These are phyloP conservation scores for Maudiozyma pseudohumilis DNA, from an alignment of 805 yeast species.

Conservation along the genomic window DNA sequence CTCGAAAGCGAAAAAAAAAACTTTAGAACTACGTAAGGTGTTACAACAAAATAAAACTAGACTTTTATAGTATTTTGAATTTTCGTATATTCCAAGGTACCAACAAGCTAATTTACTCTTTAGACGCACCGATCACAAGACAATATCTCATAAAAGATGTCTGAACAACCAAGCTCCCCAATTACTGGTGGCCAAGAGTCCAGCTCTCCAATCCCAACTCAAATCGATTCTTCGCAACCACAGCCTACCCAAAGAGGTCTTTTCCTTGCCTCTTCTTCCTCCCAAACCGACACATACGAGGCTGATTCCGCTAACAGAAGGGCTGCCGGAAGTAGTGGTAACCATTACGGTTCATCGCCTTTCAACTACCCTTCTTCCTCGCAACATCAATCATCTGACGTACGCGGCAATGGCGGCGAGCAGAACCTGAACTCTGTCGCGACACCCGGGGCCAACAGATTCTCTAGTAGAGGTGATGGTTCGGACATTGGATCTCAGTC, in stretches of 20 bases:
- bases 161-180: slow-evolving; percentile 32
- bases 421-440: slow-evolving; percentile 6
- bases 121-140: too few relatives aligned
- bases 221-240: slow-evolving; percentile 24
- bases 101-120: too few relatives aligned
- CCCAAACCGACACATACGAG: slow-evolving; percentile 24
- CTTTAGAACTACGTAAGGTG: not conserved
- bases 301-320: slow-evolving; percentile 14
- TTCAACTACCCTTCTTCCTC: slow-evolving; percentile 34
- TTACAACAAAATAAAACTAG: too few relatives aligned
- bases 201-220: slow-evolving; percentile 24
- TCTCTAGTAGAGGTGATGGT: slow-evolving; percentile 38
- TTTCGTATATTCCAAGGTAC: too few relatives aligned
- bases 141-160: too few relatives aligned
- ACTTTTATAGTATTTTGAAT: too few relatives aligned
- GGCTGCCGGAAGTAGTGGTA: slow-evolving; percentile 9
- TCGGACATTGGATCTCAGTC: slow-evolving; percentile 30
- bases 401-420: slow-evolving; percentile 9
- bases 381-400: slow-evolving; percentile 22
- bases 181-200: slow-evolving; percentile 26
- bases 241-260: slow-evolving; percentile 28
- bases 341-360: slow-evolving; percentile 35
- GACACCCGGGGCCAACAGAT: slow-evolving; percentile 26
- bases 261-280: slow-evolving; percentile 27
- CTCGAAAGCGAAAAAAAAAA: not conserved